Conservation (phyloP, 2,329 filamentous ascomycete genomes). For the Calonectria hawksworthii region DNA sequence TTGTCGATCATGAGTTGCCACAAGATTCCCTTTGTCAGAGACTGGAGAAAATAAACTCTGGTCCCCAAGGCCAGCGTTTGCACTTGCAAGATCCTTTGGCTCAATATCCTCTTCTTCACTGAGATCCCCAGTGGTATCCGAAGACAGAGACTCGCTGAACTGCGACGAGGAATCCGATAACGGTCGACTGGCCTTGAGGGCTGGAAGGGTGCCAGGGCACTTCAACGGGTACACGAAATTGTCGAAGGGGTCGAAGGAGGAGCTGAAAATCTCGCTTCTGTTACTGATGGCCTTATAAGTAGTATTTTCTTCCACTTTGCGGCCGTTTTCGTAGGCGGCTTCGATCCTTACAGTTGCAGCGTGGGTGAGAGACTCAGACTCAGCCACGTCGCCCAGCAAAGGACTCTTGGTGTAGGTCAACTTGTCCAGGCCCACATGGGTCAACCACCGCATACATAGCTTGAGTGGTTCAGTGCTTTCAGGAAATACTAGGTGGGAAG, state of each 20-base stretch:
- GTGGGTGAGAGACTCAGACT: slow-evolving; percentile 35
- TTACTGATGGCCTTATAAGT: slow-evolving; percentile 13
- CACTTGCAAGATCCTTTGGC: neutral
- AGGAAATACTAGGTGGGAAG: slow-evolving; percentile 43
- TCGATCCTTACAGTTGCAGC: slow-evolving; percentile 40
- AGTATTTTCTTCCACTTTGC: slow-evolving; percentile 21
- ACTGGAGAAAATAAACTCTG: neutral
- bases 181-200: neutral
- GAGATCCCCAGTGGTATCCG: neutral
- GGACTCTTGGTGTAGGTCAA: slow-evolving; percentile 43
- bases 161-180: neutral
- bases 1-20: neutral
- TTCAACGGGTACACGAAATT: slow-evolving; percentile 37
- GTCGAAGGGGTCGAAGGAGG: slow-evolving; percentile 33
- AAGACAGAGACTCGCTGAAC: neutral
- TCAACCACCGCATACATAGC: slow-evolving; percentile 45
- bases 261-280: neutral
- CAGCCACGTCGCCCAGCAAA: neutral
- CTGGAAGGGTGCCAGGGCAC: slow-evolving; percentile 9
- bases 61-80: neutral
- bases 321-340: slow-evolving; percentile 12
- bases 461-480: slow-evolving; percentile 20
- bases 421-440: slow-evolving; percentile 43
- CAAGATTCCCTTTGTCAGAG: neutral
- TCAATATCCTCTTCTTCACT: neutral